These are phyloP conservation scores for Obelidium mucronatum DNA, from an alignment of 192 early-diverging fungal species.

Conservation along the genomic window DNA sequence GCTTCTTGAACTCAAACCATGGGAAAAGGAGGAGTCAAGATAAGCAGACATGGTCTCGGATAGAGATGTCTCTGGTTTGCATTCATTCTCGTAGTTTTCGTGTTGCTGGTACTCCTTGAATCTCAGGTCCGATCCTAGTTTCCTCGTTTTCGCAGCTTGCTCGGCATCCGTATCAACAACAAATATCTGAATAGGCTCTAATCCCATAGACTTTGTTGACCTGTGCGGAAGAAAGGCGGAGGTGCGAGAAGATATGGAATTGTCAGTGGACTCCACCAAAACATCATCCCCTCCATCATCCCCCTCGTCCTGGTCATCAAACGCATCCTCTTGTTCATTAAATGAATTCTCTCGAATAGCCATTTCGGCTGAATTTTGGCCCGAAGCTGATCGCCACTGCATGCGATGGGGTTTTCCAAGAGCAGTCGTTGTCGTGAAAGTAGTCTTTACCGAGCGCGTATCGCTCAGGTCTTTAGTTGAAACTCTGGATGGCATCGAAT, in stretches of 20 bases:
- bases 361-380: background rate
- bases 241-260: background rate
- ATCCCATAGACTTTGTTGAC: too few species aligned
- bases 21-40: too few species aligned
- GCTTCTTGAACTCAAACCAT: too few species aligned
- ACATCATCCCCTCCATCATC: constrained; percentile 5
- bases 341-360: background rate
- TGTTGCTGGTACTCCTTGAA: too few species aligned
- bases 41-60: too few species aligned
- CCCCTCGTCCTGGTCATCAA: background rate
- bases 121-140: too few species aligned
- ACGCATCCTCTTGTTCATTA: background rate
- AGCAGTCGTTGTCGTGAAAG: constrained; percentile 18
- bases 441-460: constrained; percentile 18
- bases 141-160: background rate
- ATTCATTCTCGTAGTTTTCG: too few species aligned
- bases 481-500: background rate
- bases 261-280: background rate
- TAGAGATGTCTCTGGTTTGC: too few species aligned
- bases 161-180: background rate
- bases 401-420: constrained; percentile 31
- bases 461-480: constrained; percentile 11
- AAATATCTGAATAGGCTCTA: background rate
- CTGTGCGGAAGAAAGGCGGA: too few species aligned
- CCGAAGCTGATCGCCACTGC: constrained; percentile 24